Conservation (phyloP, 768 basidiomycete species). For the Hydnomerulius pinastri region DNA sequence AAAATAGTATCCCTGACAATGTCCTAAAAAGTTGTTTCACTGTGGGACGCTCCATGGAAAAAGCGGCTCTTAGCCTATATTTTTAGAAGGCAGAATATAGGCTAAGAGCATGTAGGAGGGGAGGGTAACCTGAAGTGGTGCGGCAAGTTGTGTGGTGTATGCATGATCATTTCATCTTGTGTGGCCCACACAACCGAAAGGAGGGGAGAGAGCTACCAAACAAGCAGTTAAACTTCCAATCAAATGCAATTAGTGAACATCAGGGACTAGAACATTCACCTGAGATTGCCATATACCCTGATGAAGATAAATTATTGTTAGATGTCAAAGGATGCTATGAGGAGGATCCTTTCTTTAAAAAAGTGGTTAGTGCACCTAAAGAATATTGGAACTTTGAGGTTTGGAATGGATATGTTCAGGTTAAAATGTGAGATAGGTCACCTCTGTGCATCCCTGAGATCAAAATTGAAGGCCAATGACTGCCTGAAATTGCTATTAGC, state of each 20-base stretch:
- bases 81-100: no score
- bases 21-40: no score
- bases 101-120: no score
- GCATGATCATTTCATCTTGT: background rate
- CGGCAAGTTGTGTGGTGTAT: background rate
- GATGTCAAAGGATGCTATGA: constrained; percentile 15
- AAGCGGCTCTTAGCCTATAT: no score
- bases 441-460: constrained; percentile 30
- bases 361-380: constrained; percentile 20
- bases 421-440: constrained; percentile 5
- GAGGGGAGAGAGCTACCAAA: background rate
- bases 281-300: background rate
- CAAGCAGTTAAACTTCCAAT: background rate
- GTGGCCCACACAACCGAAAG: background rate
- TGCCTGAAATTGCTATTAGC: constrained; percentile 34
- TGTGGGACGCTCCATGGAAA: no score
- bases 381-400: constrained; percentile 29
- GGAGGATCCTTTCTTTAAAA: constrained; percentile 32
- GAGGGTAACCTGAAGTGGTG: no score
- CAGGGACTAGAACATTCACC: background rate
- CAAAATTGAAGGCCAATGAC: constrained; percentile 11
- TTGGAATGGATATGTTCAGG: constrained; percentile 21
- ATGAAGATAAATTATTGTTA: no score
- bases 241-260: background rate
- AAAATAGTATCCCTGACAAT: no score